A percentile compares a stretch with the other conserved stretches of the same genome.
phyloP scores from a whole-genome alignment of 2,329 filamentous ascomycete species.

The Aspergillus clavatus region DNA sequence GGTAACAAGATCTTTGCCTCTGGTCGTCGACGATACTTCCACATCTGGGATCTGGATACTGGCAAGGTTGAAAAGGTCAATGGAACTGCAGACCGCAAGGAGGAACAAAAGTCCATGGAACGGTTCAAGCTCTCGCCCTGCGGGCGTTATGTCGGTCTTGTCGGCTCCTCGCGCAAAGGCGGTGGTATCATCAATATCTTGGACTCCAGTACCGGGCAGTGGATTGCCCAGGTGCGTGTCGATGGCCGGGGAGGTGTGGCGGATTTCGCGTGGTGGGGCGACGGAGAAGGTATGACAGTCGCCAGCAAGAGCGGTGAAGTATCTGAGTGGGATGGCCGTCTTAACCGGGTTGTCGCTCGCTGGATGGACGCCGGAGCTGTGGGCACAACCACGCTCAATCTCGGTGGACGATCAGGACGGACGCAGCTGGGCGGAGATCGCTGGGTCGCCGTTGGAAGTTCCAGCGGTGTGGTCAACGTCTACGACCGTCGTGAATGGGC shows the following conservation, averaged over 20 bases:
- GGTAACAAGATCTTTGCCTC: slow-evolving; percentile 83
- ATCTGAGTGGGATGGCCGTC: slow-evolving; percentile 75
- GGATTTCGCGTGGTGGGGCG: slow-evolving; percentile 90
- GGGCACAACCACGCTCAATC: slow-evolving; percentile 72
- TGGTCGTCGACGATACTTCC: slow-evolving; percentile 84
- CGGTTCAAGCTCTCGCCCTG: slow-evolving; percentile 81
- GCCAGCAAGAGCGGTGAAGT: slow-evolving; percentile 83
- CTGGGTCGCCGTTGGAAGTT: slow-evolving; percentile 85
- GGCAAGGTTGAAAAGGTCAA: slow-evolving; percentile 77
- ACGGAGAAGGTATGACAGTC: slow-evolving; percentile 75
- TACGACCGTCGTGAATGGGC: slow-evolving; percentile 74
- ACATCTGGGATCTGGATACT: slow-evolving; percentile 82
- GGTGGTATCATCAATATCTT: slow-evolving; percentile 85
- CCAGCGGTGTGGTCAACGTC: slow-evolving; percentile 83
- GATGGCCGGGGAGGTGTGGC: slow-evolving; percentile 79
- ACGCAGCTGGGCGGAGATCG: slow-evolving; percentile 63
- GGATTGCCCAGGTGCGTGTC: slow-evolving; percentile 75
- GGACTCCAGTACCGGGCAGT: slow-evolving; percentile 74
- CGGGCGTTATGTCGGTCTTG: slow-evolving; percentile 77
- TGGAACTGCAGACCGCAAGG: slow-evolving; percentile 63
- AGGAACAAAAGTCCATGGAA: slow-evolving; percentile 89
- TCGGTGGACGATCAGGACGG: slow-evolving; percentile 54
- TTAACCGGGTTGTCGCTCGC: slow-evolving; percentile 65
- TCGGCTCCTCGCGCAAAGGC: slow-evolving; percentile 75
- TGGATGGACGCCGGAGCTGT: slow-evolving; percentile 91